Percentiles rank a stretch among this genome's conserved stretches.
Conservation (phyloP, 2,329 filamentous ascomycete genomes). For the Hypoxylon sp. region DNA sequence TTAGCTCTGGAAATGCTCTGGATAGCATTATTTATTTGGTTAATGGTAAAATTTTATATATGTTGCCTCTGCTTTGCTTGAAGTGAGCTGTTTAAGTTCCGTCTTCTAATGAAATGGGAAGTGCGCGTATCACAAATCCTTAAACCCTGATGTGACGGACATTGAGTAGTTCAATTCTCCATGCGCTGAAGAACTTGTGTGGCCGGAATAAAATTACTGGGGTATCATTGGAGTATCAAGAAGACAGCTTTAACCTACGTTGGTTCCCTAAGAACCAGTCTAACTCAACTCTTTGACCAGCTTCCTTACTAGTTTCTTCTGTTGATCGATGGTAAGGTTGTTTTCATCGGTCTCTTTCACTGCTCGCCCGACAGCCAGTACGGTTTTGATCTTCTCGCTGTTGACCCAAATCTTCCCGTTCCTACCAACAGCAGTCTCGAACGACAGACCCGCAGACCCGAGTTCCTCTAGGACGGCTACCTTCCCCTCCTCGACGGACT, state of each 20-base stretch:
- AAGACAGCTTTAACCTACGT: constrained; percentile 21
- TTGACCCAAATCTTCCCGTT: constrained; percentile 96
- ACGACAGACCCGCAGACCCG: constrained; percentile 81
- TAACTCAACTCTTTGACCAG: constrained; percentile 72
- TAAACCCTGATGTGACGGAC: background rate
- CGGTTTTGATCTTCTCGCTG: constrained; percentile 79
- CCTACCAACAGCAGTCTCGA: constrained; percentile 93
- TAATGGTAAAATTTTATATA: background rate
- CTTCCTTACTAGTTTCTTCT: constrained; percentile 78
- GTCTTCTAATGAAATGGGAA: too few relatives aligned
- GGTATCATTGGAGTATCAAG: constrained; percentile 45
- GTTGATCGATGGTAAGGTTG: constrained; percentile 73
- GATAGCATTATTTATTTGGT: constrained; percentile 10
- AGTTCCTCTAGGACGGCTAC: constrained; percentile 85
- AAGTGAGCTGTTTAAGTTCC: background rate
- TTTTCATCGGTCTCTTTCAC: constrained; percentile 83
- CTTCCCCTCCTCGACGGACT: constrained; percentile 72
- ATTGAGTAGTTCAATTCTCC: background rate
- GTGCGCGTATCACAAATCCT: too few relatives aligned
- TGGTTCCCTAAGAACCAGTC: constrained; percentile 40
- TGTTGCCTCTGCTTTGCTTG: background rate
- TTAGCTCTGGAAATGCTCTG: constrained; percentile 7
- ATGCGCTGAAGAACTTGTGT: background rate
- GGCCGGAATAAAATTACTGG: constrained; percentile 14
- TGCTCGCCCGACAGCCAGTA: constrained; percentile 83